These are phyloP conservation scores for Paracoccidioides lutzii DNA, from an alignment of 2,329 filamentous ascomycete species.

Conservation along the genomic window DNA sequence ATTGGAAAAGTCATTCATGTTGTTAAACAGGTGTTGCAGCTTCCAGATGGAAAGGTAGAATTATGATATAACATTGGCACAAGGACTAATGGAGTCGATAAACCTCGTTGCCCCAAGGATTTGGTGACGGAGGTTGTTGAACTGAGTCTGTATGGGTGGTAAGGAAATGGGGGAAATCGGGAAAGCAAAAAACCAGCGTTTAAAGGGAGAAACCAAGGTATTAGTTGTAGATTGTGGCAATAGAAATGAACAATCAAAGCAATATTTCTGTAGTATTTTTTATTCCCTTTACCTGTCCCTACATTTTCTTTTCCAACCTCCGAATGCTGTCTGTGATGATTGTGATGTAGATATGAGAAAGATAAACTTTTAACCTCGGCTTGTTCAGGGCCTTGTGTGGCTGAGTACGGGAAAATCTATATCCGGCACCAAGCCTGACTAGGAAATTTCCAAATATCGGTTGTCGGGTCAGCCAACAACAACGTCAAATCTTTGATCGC, in stretches of 20 bases:
- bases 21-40: constrained; percentile 36
- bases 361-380: too few relatives aligned
- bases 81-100: constrained; percentile 39
- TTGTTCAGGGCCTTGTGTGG: too few relatives aligned
- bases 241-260: too few relatives aligned
- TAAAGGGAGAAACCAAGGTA: too few relatives aligned
- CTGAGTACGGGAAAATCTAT: too few relatives aligned
- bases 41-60: constrained; percentile 24
- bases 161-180: too few relatives aligned
- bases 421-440: neutral
- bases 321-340: too few relatives aligned
- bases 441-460: neutral
- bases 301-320: neutral
- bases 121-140: neutral
- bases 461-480: neutral
- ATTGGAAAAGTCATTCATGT: constrained; percentile 27
- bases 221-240: too few relatives aligned
- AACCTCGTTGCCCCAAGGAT: constrained; percentile 37
- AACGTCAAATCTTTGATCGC: neutral
- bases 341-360: too few relatives aligned
- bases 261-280: too few relatives aligned
- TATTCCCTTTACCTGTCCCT: neutral
- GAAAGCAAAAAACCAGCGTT: too few relatives aligned
- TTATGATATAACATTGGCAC: constrained; percentile 38
- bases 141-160: neutral